Conservation (phyloP, 2,329 filamentous ascomycete genomes). For the Pyrenophora tritici-repentis region DNA sequence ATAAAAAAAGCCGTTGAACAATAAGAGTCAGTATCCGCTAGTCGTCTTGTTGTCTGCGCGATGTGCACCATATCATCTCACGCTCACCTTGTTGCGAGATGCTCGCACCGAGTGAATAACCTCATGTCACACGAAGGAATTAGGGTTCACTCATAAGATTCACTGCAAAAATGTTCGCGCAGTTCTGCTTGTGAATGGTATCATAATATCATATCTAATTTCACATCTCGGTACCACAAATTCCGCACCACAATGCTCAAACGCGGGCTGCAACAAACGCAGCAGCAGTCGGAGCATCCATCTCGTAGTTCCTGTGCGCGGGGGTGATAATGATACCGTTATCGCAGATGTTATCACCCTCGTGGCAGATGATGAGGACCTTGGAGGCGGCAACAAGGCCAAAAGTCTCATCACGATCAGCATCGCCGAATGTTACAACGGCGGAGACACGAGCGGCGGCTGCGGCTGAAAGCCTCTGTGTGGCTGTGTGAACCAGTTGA, state of each 20-base stretch:
- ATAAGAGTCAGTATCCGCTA: too few relatives aligned
- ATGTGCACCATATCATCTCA: too few relatives aligned
- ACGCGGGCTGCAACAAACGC: conserved; percentile 28
- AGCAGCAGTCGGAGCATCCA: conserved; percentile 30
- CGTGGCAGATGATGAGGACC: conserved; percentile 44
- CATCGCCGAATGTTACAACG: conserved; percentile 47
- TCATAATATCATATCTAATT: too few relatives aligned
- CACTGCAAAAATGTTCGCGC: too few relatives aligned
- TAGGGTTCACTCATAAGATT: too few relatives aligned
- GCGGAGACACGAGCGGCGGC: conserved; percentile 29
- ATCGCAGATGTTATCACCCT: conserved; percentile 43
- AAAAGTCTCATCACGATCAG: conserved; percentile 40
- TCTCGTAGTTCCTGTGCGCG: conserved; percentile 33
- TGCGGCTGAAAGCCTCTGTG: conserved; percentile 33
- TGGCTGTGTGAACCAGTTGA: conserved; percentile 53
- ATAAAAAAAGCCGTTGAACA: too few relatives aligned
- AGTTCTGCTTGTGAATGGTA: too few relatives aligned
- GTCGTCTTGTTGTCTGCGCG: too few relatives aligned
- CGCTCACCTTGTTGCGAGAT: too few relatives aligned
- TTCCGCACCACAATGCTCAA: not conserved
- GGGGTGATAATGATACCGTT: conserved; percentile 32
- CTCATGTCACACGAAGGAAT: too few relatives aligned
- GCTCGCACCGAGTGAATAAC: too few relatives aligned
- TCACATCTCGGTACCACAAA: too few relatives aligned
- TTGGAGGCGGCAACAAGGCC: conserved; percentile 36